Conservation (phyloP, 208 protist genomes). For the Blastocrithidia nonstop region DNA sequence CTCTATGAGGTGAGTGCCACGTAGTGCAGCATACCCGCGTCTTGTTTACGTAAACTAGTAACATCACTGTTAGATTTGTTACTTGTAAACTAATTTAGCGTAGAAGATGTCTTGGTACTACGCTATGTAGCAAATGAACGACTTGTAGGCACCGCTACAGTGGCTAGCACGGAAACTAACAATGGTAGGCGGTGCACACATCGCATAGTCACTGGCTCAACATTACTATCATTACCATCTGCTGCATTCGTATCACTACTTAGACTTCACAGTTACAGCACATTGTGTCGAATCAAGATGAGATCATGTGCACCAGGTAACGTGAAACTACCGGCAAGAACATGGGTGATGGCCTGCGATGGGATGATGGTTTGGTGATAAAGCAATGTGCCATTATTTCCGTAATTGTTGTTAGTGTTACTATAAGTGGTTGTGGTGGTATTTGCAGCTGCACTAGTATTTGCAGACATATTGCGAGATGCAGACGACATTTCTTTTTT, state of each 20-base stretch:
- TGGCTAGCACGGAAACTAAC: conserved; percentile 34
- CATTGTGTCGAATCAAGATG: conserved; percentile 43
- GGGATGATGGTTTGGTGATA: conserved; percentile 79
- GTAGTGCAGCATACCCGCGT: conserved; percentile 74
- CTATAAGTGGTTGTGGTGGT: too few relatives aligned
- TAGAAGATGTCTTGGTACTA: too few relatives aligned
- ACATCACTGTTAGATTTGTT: too few relatives aligned
- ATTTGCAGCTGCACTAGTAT: not conserved
- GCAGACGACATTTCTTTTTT: not conserved
- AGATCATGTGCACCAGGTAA: conserved; percentile 45
- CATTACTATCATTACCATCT: too few relatives aligned
- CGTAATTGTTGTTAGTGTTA: too few relatives aligned
- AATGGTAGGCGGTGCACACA: conserved; percentile 49
- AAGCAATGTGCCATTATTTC: conserved; percentile 26
- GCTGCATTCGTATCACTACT: conserved; percentile 16
- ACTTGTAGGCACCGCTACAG: conserved; percentile 46
- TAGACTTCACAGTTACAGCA: conserved; percentile 61
- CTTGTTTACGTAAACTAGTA: too few relatives aligned
- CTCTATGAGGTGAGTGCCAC: conserved; percentile 90
- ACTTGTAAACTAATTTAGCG: too few relatives aligned
- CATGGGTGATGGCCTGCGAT: conserved; percentile 51
- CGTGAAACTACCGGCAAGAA: conserved; percentile 61
- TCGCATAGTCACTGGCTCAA: too few relatives aligned
- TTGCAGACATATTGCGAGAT: not conserved
- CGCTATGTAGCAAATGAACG: conserved; percentile 3